Evolutionary conservation across 163 green algal genomes (phyloP).

Genomic region (Volvox carteri): DNA sequence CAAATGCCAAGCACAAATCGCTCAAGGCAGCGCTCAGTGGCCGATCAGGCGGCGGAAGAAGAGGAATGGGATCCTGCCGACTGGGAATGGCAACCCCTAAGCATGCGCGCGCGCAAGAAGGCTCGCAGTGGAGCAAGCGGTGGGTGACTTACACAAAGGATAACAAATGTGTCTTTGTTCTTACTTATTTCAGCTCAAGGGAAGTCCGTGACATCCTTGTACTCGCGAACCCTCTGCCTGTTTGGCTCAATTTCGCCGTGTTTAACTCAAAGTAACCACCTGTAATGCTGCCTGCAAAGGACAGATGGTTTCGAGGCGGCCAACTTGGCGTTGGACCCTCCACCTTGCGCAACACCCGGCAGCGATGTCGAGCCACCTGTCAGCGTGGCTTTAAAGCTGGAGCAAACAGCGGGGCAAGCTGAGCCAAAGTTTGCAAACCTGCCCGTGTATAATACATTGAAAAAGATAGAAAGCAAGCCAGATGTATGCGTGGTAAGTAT

Average conservation of each 20-base stretch:
- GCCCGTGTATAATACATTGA: slow-evolving; percentile 26
- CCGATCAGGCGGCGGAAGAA: slow-evolving; percentile 19
- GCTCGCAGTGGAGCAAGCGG: neutral
- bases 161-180: no score
- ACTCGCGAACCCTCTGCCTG: no score
- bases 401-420: neutral
- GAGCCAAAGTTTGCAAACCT: slow-evolving; percentile 35
- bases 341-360: neutral
- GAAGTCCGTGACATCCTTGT: no score
- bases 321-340: neutral
- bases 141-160: neutral
- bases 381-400: neutral
- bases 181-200: no score
- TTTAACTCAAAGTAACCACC: no score
- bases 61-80: slow-evolving; percentile 16
- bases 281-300: no score
- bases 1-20: neutral
- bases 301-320: neutral
- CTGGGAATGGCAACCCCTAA: slow-evolving; percentile 27
- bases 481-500: slow-evolving; percentile 20
- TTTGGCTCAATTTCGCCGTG: no score
- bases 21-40: neutral
- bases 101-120: slow-evolving; percentile 44
- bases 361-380: neutral
- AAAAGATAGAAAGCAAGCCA: slow-evolving; percentile 1